Conservation (phyloP, 495 filamentous ascomycete genomes). For the Penicillium paradoxum region DNA sequence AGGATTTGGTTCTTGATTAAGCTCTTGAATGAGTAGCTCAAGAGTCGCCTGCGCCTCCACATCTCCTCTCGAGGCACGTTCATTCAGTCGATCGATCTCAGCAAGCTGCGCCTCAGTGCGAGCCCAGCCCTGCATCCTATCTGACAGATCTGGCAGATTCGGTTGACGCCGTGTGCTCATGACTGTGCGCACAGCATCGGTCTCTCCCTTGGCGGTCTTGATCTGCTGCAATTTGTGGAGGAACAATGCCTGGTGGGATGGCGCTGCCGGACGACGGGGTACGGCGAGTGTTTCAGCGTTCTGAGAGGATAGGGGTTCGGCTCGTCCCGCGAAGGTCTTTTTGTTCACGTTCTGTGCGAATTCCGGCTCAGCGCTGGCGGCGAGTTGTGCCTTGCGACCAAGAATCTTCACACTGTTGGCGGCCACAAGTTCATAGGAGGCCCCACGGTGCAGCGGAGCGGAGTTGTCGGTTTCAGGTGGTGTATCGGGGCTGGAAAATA, state of each 20-base stretch:
- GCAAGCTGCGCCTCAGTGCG: slow-evolving; percentile 38
- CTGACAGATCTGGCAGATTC: slow-evolving; percentile 30
- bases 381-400: slow-evolving; percentile 40
- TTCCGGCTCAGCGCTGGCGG: slow-evolving; percentile 24
- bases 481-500: slow-evolving; percentile 53
- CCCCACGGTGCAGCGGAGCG: slow-evolving; percentile 35
- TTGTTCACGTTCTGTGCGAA: not conserved
- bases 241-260: slow-evolving; percentile 41
- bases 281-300: not conserved
- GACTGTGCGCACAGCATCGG: slow-evolving; percentile 38
- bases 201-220: slow-evolving; percentile 42
- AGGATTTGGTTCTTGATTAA: not conserved
- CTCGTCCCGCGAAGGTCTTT: not conserved
- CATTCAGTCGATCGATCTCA: slow-evolving; percentile 31
- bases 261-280: slow-evolving; percentile 13
- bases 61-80: slow-evolving; percentile 32
- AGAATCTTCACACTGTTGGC: slow-evolving; percentile 51
- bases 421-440: slow-evolving; percentile 57
- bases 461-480: slow-evolving; percentile 29
- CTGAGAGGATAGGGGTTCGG: not conserved
- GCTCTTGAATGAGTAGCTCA: slow-evolving; percentile 19
- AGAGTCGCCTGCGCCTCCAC: slow-evolving; percentile 28
- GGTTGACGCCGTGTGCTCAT: slow-evolving; percentile 27
- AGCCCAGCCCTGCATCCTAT: slow-evolving; percentile 36
- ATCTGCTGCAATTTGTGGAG: slow-evolving; percentile 37